These are phyloP conservation scores for Fusarium phyllophilum DNA, from an alignment of 2,329 filamentous ascomycete genomes.

Conservation along the genomic window DNA sequence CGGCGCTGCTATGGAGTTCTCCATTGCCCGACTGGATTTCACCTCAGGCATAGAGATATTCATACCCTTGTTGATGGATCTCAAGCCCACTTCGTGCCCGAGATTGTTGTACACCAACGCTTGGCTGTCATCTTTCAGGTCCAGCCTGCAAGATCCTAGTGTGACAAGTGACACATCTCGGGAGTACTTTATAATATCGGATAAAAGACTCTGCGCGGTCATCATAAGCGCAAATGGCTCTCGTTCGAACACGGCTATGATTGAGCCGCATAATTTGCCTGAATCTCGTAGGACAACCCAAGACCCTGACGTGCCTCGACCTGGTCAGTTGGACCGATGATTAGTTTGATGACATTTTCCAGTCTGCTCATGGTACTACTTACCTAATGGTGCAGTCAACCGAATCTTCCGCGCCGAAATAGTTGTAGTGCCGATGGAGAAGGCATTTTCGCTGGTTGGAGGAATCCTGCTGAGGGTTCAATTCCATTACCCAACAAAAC, in stretches of 20 bases:
- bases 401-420: background rate
- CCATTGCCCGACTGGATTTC: background rate
- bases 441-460: background rate
- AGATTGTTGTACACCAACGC: background rate
- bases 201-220: background rate
- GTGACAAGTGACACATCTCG: background rate
- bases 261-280: background rate
- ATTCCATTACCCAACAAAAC: background rate
- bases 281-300: background rate
- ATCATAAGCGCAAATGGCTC: background rate
- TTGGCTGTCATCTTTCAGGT: background rate
- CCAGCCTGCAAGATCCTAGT: background rate
- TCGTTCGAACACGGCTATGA: background rate
- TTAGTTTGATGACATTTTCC: background rate
- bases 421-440: background rate
- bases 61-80: background rate
- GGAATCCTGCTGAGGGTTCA: background rate
- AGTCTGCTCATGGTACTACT: background rate
- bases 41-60: background rate
- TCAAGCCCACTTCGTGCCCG: background rate
- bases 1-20: background rate
- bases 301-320: background rate
- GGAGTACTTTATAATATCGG: background rate
- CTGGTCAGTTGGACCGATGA: background rate
- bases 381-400: background rate